Evolutionary conservation across 2,329 filamentous ascomycete species (phyloP), one percentile per base, ranked within the genome.

Genomic region (Fusarium duplospermum): DNA sequence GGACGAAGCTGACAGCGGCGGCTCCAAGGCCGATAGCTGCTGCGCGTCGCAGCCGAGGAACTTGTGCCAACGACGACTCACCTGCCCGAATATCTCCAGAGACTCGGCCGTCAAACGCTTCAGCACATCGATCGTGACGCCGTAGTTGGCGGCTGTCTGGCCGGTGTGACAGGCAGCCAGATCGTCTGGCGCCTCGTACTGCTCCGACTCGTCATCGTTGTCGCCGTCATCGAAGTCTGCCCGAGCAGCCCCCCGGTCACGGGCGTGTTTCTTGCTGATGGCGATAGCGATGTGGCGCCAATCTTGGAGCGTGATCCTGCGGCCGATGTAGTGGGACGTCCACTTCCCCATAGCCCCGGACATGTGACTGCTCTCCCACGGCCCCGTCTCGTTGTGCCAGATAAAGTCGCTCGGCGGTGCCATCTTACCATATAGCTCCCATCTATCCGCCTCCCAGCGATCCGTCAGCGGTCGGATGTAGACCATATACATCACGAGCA

Each of bases 401-500:
- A 61, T 61, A 47, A 61, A 61, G 27, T 61, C 38, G 18, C 58
- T 61, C 10, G 14, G 58, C 16, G 24, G 58, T 33, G 24, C 38
- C n/a, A 63, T 63, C 47, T 63, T 63, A 18, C 22, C 18, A 27
- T 54, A 54, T 24, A 54, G 47, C 31, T 52, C 45, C 45, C n/a
- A 63, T n/a, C 20, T 40, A 38, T 63, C 22, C 9, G 14, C 60
- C 42, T 63, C 42, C 45, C n/a, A 63, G 60, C 33, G 16, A 38
- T 63, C 31, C 29, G 29, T 63, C 9, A 63, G 45, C 31, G 16
- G 33, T 24, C 16, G 16, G 47, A 63, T 63, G 29, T 63, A 63
- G n/a, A 63, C 38, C n/a, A 63, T 63, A 56, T 63, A 63, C n/a
- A 63, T 63, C 16, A 63, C 22, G 8, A 63, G 24, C 18, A 63